These are phyloP conservation scores for Microsporum ferrugineum DNA, from an alignment of 2,329 filamentous ascomycete genomes.

Conservation along the genomic window DNA sequence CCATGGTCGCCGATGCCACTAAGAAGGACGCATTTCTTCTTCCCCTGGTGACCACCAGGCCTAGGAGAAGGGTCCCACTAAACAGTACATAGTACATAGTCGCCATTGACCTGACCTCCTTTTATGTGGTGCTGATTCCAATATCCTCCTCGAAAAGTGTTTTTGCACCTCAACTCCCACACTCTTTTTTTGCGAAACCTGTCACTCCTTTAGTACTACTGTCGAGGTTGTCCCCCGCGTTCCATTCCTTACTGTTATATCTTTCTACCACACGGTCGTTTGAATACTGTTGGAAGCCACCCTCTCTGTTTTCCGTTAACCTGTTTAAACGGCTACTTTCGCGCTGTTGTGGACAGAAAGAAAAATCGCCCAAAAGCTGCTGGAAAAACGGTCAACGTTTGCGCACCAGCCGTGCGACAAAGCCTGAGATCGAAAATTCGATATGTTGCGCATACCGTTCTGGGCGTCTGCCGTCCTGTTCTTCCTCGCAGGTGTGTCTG, in stretches of 20 bases:
- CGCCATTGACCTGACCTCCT: background rate
- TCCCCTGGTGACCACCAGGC: background rate
- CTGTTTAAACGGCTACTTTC: background rate
- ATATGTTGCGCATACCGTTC: background rate
- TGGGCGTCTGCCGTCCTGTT: conserved; percentile 1
- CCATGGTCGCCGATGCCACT: background rate
- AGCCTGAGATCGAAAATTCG: background rate
- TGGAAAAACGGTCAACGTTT: background rate
- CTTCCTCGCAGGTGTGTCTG: background rate
- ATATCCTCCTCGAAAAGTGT: background rate
- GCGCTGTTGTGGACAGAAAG: background rate
- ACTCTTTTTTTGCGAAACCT: conserved; percentile 1
- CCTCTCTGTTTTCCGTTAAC: background rate
- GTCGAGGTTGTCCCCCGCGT: background rate
- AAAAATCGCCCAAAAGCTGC: background rate
- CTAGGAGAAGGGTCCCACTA: background rate
- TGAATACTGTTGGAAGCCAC: background rate
- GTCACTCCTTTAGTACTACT: conserved; percentile 3
- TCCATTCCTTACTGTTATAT: conserved; percentile 2
- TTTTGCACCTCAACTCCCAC: background rate
- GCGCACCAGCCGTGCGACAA: background rate
- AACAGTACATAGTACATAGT: background rate
- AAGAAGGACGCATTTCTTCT: background rate
- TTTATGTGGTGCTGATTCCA: background rate
- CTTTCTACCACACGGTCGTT: background rate